phyloP scores from a whole-genome alignment of 371 early-diverging fungal species.

The Rhizoclosmatium hyalinum region DNA sequence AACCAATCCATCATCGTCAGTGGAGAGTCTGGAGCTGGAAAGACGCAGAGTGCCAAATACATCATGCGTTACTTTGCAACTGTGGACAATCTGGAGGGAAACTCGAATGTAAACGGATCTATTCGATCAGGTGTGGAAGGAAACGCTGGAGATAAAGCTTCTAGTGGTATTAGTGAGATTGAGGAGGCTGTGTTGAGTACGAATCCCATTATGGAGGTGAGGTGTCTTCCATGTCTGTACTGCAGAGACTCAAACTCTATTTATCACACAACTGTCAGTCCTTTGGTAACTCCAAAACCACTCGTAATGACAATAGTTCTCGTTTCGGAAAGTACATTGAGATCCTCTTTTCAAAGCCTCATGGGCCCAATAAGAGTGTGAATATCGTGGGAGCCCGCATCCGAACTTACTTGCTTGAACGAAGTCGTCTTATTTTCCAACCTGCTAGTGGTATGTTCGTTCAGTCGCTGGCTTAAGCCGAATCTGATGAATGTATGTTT shows the following conservation, averaged over 20 bases:
- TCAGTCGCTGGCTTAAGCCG: neutral
- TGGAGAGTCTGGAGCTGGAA: constrained; percentile 97
- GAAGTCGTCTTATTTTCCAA: constrained; percentile 96
- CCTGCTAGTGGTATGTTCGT: constrained; percentile 60
- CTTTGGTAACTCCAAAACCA: constrained; percentile 99
- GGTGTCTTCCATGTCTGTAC: neutral
- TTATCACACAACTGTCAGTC: constrained; percentile 53
- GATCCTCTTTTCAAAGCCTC: constrained; percentile 62
- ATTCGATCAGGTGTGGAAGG: constrained; percentile 48
- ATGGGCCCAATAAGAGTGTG: constrained; percentile 53
- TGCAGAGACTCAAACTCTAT: constrained; percentile 45
- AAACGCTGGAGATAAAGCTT: constrained; percentile 12
- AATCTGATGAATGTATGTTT: neutral
- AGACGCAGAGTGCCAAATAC: constrained; percentile 95
- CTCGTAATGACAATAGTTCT: constrained; percentile 97
- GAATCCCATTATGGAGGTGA: constrained; percentile 97
- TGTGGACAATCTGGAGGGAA: constrained; percentile 73
- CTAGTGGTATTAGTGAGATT: constrained; percentile 45
- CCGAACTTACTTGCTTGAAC: constrained; percentile 97
- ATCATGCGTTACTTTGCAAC: constrained; percentile 98
- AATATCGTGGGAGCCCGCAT: constrained; percentile 95
- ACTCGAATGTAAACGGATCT: constrained; percentile 62
- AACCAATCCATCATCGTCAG: constrained; percentile 99
- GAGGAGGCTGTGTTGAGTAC: constrained; percentile 75
- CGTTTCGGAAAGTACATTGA: constrained; percentile 99